Base-by-base conservation (phyloP, 768 basidiomycete genomes). In the Lactarius pseudohatsudake region DNA sequence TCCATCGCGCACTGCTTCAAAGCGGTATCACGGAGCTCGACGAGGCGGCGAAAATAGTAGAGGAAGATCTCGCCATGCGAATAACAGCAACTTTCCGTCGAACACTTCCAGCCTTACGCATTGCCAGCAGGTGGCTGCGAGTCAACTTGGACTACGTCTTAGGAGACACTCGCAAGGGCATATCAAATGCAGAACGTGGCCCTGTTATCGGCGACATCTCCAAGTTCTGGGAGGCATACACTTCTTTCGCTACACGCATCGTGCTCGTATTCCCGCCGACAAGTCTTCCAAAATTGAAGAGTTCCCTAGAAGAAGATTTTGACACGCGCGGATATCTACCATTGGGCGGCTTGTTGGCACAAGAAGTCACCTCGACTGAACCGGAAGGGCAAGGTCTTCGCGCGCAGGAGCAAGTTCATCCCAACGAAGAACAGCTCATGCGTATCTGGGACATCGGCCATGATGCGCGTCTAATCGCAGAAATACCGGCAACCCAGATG, bases 371-470 rank as follows among this genome's bases (percentile, higher is more conserved):
- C 20, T 50, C 13, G 18, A 60, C 59, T 53, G 69, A 64, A 9
- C 18, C 15, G 4, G 61, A 22, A 41, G 43, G 4, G 26, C 59
- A 64, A 28, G 68, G 64, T 34, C 34, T 57, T 34, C 71, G 62
- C 47, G 57, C 65, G 30, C 36, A 60, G 30, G 75, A 75, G 41
- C 85, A 75, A 36, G 84, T 85, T 1, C 89, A 98, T 78, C 97
- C 97, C 9, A 98, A 99, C 71, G 95, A 92, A 65, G 94, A 96
- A 79, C 92, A 96, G 71, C 78, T 99, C 53, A 96, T 98, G 93
- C 83, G 97, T 70, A 91, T 99, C 65, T 82, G 85, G 56, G 96
- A 97, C 77, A 78, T 97, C 50, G 79, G 95, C 57, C 77, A 82
- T 16, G 94, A 97, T 72, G 90, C 89, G 1, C 81, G 78, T 68